Evolutionary conservation across 192 early-diverging fungal species (phyloP), one percentile per base, ranked within the genome.

Genomic region (Coemansia sp.): DNA sequence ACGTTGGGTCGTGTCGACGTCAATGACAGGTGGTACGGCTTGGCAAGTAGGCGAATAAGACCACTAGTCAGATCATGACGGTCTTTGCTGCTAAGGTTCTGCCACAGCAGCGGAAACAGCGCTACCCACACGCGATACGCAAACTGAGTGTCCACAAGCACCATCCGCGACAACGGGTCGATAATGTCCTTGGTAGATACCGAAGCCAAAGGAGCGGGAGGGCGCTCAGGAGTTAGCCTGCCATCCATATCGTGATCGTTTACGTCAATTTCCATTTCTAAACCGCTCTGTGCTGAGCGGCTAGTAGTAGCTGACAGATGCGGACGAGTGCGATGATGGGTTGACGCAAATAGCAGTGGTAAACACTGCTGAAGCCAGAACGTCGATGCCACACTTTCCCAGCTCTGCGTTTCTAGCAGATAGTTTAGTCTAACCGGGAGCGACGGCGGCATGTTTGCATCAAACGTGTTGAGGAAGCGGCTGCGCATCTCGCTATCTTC

Each of bases 321-420:
- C 23, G 7, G 66, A 11, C 27, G 51, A 65, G 64, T 76, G 23
- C 50, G 55, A 60, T 79, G 76, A 17, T 73, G 82, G 8, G 87
- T 70, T 0, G 85, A 83, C 14, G 93, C 91, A 57, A 98, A 64
- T 9, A 99, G 66, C 12, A 99, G 71, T 62, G 95, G 93, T 25
- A 95, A 64, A 0, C 94, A 93, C 59, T 98, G 96, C 57, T 92
- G 89, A 29, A 98, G 80, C 95, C 95, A 99, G 66, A 95, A 98
- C 12, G 88, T 86, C 47, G 82, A 76, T 0, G 86, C 84, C 10
- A 99, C 83, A 55, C 82, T 89, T 52, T 97, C 95, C 98, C 98
- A 99, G 62, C 92, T 97, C 72, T 99, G 98, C 10, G 92, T 87
- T 29, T 88, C 88, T 29, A 99, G 70, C 21, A 98, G 75, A 65